Conservation (phyloP, 805 yeast species). For the Candida saitoana region DNA sequence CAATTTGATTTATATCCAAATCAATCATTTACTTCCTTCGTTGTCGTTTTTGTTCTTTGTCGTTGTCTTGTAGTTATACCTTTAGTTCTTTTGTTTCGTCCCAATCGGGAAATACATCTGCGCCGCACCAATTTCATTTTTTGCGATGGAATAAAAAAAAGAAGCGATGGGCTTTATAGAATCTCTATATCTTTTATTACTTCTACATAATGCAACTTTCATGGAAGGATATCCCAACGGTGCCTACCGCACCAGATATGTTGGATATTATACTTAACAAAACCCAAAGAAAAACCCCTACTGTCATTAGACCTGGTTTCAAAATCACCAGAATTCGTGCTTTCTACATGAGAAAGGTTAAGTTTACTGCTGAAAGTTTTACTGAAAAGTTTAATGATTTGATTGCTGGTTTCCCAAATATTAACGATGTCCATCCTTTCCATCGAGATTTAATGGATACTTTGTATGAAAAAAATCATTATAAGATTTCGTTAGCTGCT, state of each 20-base stretch:
- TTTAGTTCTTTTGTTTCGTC: no score
- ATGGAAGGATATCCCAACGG: constrained; percentile 97
- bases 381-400: constrained; percentile 86
- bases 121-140: constrained; percentile 5
- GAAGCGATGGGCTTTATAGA: neutral
- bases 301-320: constrained; percentile 97
- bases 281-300: constrained; percentile 98
- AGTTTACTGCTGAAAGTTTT: constrained; percentile 94
- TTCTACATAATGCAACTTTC: constrained; percentile 75
- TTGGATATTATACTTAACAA: constrained; percentile 95
- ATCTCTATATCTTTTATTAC: neutral
- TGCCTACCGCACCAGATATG: constrained; percentile 86
- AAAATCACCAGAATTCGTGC: constrained; percentile 94
- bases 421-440: constrained; percentile 97
- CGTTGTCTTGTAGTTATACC: no score
- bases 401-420: constrained; percentile 87
- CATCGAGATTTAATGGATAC: constrained; percentile 98
- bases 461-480: constrained; percentile 94
- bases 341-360: constrained; percentile 97
- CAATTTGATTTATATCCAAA: no score
- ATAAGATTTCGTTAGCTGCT: constrained; percentile 93
- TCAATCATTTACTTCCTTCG: neutral
- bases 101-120: constrained; percentile 4
- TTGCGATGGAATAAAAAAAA: constrained; percentile 5
- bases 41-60: neutral